phyloP scores from a whole-genome alignment of 192 early-diverging fungal species.

The Powellomyces hirtus region DNA sequence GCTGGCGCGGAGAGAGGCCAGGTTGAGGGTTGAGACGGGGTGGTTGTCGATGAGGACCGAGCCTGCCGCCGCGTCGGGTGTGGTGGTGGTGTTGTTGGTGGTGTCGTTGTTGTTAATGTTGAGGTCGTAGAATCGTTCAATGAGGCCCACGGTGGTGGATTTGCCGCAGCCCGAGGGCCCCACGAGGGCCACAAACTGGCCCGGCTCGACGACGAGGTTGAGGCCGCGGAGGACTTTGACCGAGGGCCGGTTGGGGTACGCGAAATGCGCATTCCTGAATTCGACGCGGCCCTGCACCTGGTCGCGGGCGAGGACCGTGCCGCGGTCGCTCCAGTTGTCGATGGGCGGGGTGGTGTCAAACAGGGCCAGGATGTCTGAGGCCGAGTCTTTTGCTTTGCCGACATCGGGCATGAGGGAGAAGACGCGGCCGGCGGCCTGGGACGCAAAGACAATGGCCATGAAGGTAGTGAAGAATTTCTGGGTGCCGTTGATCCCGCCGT shows the following conservation, averaged over 20 bases:
- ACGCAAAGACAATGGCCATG: conserved; percentile 48
- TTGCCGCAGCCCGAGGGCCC: conserved; percentile 87
- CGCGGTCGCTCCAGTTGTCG: conserved; percentile 52
- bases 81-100: too few species aligned
- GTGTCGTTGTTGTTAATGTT: too few species aligned
- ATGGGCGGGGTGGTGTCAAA: conserved; percentile 44
- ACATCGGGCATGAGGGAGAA: conserved; percentile 47
- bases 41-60: conserved; percentile 57
- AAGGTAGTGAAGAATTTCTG: conserved; percentile 49
- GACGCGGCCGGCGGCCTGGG: conserved; percentile 42
- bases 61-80: too few species aligned
- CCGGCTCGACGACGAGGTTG: conserved; percentile 54
- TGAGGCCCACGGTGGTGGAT: conserved; percentile 45
- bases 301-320: conserved; percentile 24
- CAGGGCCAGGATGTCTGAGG: conserved; percentile 39
- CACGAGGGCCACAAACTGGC: conserved; percentile 80
- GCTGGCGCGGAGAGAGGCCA: conserved; percentile 66
- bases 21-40: conserved; percentile 60
- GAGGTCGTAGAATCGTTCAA: conserved; percentile 80
- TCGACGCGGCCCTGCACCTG: conserved; percentile 39
- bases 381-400: conserved; percentile 47
- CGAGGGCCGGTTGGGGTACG: conserved; percentile 59
- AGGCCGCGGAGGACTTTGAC: conserved; percentile 55
- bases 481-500: conserved; percentile 44
- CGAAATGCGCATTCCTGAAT: conserved; percentile 42